A percentile compares a stretch with the other conserved stretches of the same genome.
Conservation (phyloP, 2,329 filamentous ascomycete species). For the Aspergillus pseudonomiae region DNA sequence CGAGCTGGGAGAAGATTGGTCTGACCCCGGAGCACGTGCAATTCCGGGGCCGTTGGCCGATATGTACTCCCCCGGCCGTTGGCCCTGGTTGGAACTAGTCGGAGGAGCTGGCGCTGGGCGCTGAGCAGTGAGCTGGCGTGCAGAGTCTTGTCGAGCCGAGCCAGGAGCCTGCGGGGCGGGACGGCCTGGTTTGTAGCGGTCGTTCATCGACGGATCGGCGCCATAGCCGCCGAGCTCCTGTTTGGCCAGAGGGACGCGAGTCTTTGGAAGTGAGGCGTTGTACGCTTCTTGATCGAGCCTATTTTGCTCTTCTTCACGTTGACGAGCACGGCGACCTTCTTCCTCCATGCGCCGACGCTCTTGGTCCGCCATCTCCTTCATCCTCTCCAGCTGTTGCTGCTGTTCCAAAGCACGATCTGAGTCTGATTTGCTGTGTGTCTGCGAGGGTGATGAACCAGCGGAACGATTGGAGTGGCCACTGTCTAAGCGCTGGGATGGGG, state of each 20-base stretch:
- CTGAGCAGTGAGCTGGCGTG: conserved; percentile 68
- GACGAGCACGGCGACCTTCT: conserved; percentile 52
- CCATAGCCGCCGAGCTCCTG: conserved; percentile 82
- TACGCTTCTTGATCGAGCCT: conserved; percentile 82
- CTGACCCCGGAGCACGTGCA: conserved; percentile 39
- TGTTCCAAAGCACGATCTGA: conserved; percentile 54
- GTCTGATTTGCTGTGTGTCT: conserved; percentile 56
- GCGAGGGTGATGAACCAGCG: conserved; percentile 36
- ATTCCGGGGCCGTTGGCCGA: conserved; percentile 33
- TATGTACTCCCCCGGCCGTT: conserved; percentile 24
- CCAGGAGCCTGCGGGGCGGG: conserved; percentile 79
- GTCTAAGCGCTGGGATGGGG: conserved; percentile 47
- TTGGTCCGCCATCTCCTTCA: conserved; percentile 62
- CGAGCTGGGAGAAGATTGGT: conserved; percentile 39
- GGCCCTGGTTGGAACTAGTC: conserved; percentile 40
- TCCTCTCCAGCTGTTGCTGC: conserved; percentile 47
- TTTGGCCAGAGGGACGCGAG: conserved; percentile 77
- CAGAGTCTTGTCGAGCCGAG: conserved; percentile 53
- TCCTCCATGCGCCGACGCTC: conserved; percentile 56
- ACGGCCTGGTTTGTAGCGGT: conserved; percentile 80
- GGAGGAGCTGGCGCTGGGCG: conserved; percentile 79
- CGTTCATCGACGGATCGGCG: conserved; percentile 51
- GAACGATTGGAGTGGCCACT: conserved; percentile 44
- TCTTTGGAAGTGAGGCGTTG: conserved; percentile 85
- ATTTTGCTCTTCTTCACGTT: conserved; percentile 60